Evolutionary conservation across 2,329 filamentous ascomycete species (phyloP).

Genomic region (Biscogniauxia mediterranea): DNA sequence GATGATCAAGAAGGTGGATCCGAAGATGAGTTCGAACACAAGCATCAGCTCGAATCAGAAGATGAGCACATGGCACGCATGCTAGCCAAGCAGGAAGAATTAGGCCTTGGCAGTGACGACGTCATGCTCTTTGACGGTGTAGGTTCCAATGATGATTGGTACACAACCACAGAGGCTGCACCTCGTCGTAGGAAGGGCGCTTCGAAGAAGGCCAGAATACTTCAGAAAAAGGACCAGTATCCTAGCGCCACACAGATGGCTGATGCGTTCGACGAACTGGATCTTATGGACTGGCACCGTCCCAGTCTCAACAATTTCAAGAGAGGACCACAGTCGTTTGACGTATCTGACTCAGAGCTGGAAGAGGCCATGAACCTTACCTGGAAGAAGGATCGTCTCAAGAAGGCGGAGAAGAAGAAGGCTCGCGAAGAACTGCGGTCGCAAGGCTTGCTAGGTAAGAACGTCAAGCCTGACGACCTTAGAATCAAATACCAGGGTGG

Average conservation of each 20-base stretch:
- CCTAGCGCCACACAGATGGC: slow-evolving; percentile 42
- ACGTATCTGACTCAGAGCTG: slow-evolving; percentile 66
- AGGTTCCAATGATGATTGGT: slow-evolving; percentile 36
- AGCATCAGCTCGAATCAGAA: slow-evolving; percentile 37
- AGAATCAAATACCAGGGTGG: slow-evolving; percentile 70
- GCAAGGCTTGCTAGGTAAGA: slow-evolving; percentile 63
- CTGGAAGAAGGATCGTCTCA: slow-evolving; percentile 67
- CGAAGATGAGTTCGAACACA: slow-evolving; percentile 38
- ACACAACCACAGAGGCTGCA: slow-evolving; percentile 21
- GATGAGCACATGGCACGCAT: slow-evolving; percentile 63
- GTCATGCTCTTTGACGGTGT: slow-evolving; percentile 55
- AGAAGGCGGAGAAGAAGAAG: slow-evolving; percentile 69
- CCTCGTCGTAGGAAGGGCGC: slow-evolving; percentile 29
- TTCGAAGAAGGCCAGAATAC: slow-evolving; percentile 23
- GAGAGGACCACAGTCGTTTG: slow-evolving; percentile 59
- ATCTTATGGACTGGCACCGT: slow-evolving; percentile 80
- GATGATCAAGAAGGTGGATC: slow-evolving; percentile 32
- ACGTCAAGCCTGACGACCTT: slow-evolving; percentile 55
- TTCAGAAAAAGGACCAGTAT: slow-evolving; percentile 33
- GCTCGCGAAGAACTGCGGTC: slow-evolving; percentile 67
- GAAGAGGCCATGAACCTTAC: slow-evolving; percentile 56
- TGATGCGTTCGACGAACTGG: slow-evolving; percentile 65
- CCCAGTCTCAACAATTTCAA: slow-evolving; percentile 63
- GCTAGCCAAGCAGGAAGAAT: slow-evolving; percentile 60
- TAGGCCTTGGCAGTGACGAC: slow-evolving; percentile 60